Evolutionary conservation across 192 early-diverging fungal species (phyloP), one percentile per base, ranked within the genome.

Genomic region (Irineochytrium annulatum): DNA sequence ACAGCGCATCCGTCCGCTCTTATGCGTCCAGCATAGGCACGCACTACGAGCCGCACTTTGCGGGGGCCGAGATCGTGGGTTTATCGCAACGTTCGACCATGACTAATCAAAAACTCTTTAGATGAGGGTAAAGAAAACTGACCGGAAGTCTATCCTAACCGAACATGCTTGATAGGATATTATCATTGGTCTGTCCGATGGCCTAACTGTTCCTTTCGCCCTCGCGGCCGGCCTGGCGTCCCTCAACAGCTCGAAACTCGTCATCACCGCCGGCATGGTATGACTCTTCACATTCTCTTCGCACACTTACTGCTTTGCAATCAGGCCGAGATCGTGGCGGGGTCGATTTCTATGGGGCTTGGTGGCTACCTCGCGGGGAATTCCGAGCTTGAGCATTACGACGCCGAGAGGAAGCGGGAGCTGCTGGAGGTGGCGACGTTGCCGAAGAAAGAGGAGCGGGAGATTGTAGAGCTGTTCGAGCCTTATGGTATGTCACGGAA

Each of bases 311-410:
- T 26, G 27, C 32, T 54, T 20, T 49, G 5, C 37, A 6, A 39
- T 17, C 44, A 11, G 26, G 5, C 60, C 67, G 72, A 86, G 61
- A 51, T 82, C 14, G 75, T 82, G 6, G 73, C 77, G 34, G 84
- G 84, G 17, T 62, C 72, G 6, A 84, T 86, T 60, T 77, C 78
- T 19, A 86, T 86, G 84, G 84, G 76, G 27, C 70, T 84, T 8
- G 84, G 85, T 22, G 85, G 85, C 14, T 87, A 72, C 58, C 63
- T 87, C 1, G 85, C 85, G 34, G 79, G 79, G 2, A 63, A 65
- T 28, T 74, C 73, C 11, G 85, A 87, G 49, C 71, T 82, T 4
- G 83, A 87, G 29, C 85, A 87, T 63, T 87, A 85, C 63, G 60
- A 78, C 31, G 74, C 76, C 0, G 85, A 87, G 62, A 63, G 79